phyloP scores from a whole-genome alignment of 2,329 filamentous ascomycete species.

The Coniochaeta prunicola region DNA sequence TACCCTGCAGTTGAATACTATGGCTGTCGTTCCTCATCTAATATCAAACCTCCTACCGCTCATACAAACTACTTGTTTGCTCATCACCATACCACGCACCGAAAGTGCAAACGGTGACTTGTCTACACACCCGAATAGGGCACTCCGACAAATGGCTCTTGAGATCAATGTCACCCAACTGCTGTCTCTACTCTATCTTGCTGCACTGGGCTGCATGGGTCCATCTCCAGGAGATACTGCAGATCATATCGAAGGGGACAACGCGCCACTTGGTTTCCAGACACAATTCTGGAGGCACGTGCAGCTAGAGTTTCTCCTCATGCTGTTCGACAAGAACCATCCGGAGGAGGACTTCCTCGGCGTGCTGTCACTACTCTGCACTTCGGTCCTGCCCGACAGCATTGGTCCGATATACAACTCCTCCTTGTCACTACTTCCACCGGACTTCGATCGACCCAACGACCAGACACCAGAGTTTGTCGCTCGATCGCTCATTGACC shows the following conservation, averaged over 20 bases:
- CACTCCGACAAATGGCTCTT: constrained; percentile 36
- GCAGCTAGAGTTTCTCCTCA: constrained; percentile 57
- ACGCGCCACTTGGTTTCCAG: constrained; percentile 17
- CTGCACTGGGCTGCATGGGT: constrained; percentile 53
- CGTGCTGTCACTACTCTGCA: constrained; percentile 59
- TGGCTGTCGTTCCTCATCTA: constrained; percentile 50
- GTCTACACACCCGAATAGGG: constrained; percentile 28
- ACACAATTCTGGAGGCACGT: constrained; percentile 60
- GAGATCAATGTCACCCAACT: constrained; percentile 57
- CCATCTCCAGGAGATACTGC: constrained; percentile 18
- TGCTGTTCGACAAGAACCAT: constrained; percentile 62
- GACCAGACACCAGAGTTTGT: constrained; percentile 6
- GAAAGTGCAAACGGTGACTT: constrained; percentile 40
- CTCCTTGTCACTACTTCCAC: constrained; percentile 29
- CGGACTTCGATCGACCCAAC: constrained; percentile 4
- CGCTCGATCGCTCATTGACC: constrained; percentile 48
- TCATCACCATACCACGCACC: constrained; percentile 51
- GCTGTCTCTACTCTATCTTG: constrained; percentile 57
- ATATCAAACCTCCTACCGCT: constrained; percentile 48
- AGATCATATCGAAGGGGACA: constrained; percentile 4
- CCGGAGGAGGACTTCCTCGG: constrained; percentile 53
- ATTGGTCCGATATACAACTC: constrained; percentile 55
- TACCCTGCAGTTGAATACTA: constrained; percentile 54
- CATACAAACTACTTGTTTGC: constrained; percentile 51
- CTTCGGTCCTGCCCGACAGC: constrained; percentile 54